Evolutionary conservation across 2,329 filamentous ascomycete species (phyloP).

Genomic region (Neocatenulostroma microsporum): DNA sequence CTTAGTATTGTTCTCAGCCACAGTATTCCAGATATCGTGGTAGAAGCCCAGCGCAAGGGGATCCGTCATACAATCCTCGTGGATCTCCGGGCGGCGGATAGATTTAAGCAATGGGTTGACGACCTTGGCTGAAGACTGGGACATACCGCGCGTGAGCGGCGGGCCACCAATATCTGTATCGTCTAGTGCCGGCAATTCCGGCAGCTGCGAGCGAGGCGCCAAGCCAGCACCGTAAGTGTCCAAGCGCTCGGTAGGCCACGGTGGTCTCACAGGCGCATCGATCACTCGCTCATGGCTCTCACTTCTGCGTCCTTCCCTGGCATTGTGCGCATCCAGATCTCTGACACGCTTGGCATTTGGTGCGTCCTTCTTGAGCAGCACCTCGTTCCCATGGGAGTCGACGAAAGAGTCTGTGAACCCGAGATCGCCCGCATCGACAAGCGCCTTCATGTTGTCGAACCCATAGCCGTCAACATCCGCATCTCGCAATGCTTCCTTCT

Average conservation of each 20-base stretch:
- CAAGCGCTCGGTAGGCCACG: constrained; percentile 39
- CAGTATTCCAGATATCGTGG: constrained; percentile 76
- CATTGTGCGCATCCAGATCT: constrained; percentile 23
- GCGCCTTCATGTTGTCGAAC: constrained; percentile 59
- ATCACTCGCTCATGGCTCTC: constrained; percentile 25
- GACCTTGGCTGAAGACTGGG: constrained; percentile 39
- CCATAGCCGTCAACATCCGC: constrained; percentile 75
- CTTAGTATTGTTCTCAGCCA: constrained; percentile 91
- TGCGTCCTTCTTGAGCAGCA: constrained; percentile 57
- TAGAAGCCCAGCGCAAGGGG: constrained; percentile 76
- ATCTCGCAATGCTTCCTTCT: constrained; percentile 41
- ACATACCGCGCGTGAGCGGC: constrained; percentile 49
- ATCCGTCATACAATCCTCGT: constrained; percentile 91
- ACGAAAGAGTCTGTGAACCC: constrained; percentile 44
- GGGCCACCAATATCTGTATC: constrained; percentile 80
- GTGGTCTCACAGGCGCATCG: constrained; percentile 23
- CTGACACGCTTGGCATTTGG: constrained; percentile 54
- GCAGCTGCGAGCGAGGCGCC: constrained; percentile 61
- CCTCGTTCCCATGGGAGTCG: constrained; percentile 55
- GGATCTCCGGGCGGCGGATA: constrained; percentile 64
- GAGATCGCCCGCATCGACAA: constrained; percentile 27
- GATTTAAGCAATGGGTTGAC: constrained; percentile 52
- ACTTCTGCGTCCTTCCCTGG: constrained; percentile 30
- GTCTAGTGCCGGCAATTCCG: constrained; percentile 60
- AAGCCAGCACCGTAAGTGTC: constrained; percentile 61